These are phyloP conservation scores for Colletotrichum sansevieriae DNA, from an alignment of 2,329 filamentous ascomycete genomes.

Conservation along the genomic window DNA sequence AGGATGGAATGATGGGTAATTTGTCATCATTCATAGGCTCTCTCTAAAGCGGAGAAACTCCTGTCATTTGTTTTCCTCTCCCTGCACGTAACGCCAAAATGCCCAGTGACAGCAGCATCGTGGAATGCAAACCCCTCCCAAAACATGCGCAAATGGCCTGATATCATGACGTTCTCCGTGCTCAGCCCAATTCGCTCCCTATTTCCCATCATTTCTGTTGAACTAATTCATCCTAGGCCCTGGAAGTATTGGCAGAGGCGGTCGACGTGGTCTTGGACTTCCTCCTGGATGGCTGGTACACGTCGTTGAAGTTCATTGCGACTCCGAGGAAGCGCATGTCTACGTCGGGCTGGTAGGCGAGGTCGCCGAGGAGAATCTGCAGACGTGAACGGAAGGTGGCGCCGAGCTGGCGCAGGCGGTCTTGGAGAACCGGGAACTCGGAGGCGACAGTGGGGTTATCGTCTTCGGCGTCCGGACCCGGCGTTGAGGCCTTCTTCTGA, in stretches of 20 bases:
- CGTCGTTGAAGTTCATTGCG: slow-evolving; percentile 99
- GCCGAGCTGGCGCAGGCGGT: slow-evolving; percentile 79
- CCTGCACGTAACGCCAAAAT: slow-evolving; percentile 26
- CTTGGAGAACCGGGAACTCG: slow-evolving; percentile 80
- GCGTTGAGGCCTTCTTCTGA: slow-evolving; percentile 38
- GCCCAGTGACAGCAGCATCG: background rate
- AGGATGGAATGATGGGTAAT: slow-evolving; percentile 14
- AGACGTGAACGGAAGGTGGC: slow-evolving; percentile 82
- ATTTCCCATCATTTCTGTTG: too few species aligned
- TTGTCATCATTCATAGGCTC: slow-evolving; percentile 17
- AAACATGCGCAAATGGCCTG: background rate
- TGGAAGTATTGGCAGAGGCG: slow-evolving; percentile 37
- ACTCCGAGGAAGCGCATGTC: slow-evolving; percentile 97
- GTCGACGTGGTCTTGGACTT: slow-evolving; percentile 60
- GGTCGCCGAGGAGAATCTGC: slow-evolving; percentile 86
- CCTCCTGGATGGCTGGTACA: slow-evolving; percentile 83
- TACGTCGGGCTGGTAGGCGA: slow-evolving; percentile 92
- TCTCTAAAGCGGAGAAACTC: background rate
- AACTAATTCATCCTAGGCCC: background rate
- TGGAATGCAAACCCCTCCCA: slow-evolving; percentile 1
- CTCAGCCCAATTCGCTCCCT: too few species aligned
- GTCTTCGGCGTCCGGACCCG: slow-evolving; percentile 44
- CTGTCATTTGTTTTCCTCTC: slow-evolving; percentile 1
- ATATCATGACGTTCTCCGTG: too few species aligned
- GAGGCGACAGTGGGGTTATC: slow-evolving; percentile 59